phyloP scores from a whole-genome alignment of 2,329 filamentous ascomycete species.

The Coniochaeta sp. region DNA sequence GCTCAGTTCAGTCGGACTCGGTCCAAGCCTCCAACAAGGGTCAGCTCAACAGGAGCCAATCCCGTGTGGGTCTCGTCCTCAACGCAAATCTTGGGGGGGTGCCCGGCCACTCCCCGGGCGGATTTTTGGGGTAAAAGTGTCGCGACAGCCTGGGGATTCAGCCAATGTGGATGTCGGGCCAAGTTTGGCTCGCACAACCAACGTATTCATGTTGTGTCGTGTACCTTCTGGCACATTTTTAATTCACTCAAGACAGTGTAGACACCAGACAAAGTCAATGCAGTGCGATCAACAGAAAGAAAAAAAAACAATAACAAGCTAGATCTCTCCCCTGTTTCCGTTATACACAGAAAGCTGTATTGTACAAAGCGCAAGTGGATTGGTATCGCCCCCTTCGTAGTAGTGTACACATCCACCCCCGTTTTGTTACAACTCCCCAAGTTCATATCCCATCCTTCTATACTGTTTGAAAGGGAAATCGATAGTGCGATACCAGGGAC shows the following conservation, averaged over 20 bases:
- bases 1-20: too few species aligned
- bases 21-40: not conserved
- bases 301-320: too few species aligned
- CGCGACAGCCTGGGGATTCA: not conserved
- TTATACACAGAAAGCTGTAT: not conserved
- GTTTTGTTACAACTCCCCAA: not conserved
- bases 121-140: not conserved
- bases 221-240: too few species aligned
- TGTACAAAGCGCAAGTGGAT: slow-evolving; percentile 1
- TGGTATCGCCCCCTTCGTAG: not conserved
- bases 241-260: not conserved
- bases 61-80: not conserved
- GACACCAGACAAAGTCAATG: not conserved
- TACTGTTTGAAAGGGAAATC: not conserved
- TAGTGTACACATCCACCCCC: slow-evolving; percentile 1
- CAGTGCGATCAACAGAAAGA: not conserved
- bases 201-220: too few species aligned
- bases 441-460: slow-evolving; percentile 1
- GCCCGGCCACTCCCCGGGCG: not conserved
- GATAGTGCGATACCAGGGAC: not conserved
- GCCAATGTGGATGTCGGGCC: not conserved
- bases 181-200: not conserved
- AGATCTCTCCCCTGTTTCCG: not conserved
- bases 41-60: not conserved
- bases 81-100: slow-evolving; percentile 2